These are phyloP conservation scores for Aspergillus ibericus DNA, from an alignment of 2,329 filamentous ascomycete genomes.

Conservation along the genomic window DNA sequence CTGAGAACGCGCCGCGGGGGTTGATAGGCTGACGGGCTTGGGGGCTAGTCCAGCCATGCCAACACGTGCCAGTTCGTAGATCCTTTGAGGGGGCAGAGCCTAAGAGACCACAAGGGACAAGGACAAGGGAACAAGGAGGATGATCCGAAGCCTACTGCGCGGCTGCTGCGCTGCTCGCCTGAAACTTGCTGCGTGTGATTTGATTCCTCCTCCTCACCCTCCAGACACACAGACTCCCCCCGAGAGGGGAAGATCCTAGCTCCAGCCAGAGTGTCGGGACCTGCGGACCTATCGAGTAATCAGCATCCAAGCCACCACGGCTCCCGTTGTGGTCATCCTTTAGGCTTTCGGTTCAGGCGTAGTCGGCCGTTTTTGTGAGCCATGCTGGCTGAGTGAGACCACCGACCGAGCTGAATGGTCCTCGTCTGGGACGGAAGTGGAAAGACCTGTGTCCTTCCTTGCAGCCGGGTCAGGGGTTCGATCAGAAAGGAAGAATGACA, in stretches of 20 bases:
- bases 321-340: background rate
- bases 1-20: background rate
- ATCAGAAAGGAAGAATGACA: conserved; percentile 14
- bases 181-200: conserved; percentile 15
- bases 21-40: conserved; percentile 12
- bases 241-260: conserved; percentile 22
- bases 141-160: background rate
- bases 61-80: conserved; percentile 25
- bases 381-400: conserved; percentile 11
- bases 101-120: background rate
- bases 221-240: background rate
- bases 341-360: background rate
- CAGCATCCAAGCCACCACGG: background rate
- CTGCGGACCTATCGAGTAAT: conserved; percentile 3
- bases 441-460: conserved; percentile 9
- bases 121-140: background rate
- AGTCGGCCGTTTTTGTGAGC: background rate
- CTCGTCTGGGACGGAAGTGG: background rate
- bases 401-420: conserved; percentile 2
- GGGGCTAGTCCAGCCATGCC: conserved; percentile 10
- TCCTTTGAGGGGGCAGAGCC: conserved; percentile 11
- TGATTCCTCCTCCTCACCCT: conserved; percentile 2
- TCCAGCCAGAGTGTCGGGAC: conserved; percentile 23
- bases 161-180: conserved; percentile 7
- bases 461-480: conserved; percentile 17